Percentiles rank a stretch among this genome's conserved stretches.
phyloP scores from a whole-genome alignment of 257 asterid genomes.

The Solanum medicagineum region DNA sequence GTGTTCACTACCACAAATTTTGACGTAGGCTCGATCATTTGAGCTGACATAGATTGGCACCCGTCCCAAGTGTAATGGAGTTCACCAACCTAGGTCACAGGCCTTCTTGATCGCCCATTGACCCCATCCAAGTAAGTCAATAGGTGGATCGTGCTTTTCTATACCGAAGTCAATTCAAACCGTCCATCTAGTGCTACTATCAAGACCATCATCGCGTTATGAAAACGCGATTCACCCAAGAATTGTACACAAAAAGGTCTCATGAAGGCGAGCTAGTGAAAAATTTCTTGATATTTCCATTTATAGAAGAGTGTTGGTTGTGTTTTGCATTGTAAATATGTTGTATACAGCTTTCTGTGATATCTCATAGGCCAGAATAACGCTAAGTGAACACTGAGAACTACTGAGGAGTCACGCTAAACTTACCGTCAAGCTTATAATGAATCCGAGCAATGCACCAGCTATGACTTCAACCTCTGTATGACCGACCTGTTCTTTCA shows the following conservation, averaged over 20 bases:
- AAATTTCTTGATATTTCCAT: background rate
- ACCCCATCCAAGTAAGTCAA: constrained; percentile 20
- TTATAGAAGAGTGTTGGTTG: background rate
- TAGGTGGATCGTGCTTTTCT: background rate
- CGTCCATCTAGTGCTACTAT: background rate
- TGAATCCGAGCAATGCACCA: constrained; percentile 79
- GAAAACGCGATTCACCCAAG: background rate
- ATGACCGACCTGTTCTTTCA: constrained; percentile 89
- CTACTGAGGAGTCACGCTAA: background rate
- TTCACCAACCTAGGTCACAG: constrained; percentile 18
- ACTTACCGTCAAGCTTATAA: constrained; percentile 47
- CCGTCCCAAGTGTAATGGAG: constrained; percentile 24
- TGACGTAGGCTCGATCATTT: constrained; percentile 21
- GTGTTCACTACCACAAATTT: background rate
- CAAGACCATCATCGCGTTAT: background rate
- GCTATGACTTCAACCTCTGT: constrained; percentile 76
- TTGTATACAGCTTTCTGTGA: background rate
- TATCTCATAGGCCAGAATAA: background rate
- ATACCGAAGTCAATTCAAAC: background rate
- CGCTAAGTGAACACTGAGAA: background rate
- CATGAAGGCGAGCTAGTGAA: background rate
- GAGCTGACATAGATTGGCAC: constrained; percentile 16
- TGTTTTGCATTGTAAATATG: background rate
- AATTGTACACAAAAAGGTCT: background rate
- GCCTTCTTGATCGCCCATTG: constrained; percentile 18